Percentiles rank a stretch among this genome's conserved stretches.
Evolutionary conservation across 768 basidiomycete species (phyloP).

Genomic region (Sporobolomyces phaffii): DNA sequence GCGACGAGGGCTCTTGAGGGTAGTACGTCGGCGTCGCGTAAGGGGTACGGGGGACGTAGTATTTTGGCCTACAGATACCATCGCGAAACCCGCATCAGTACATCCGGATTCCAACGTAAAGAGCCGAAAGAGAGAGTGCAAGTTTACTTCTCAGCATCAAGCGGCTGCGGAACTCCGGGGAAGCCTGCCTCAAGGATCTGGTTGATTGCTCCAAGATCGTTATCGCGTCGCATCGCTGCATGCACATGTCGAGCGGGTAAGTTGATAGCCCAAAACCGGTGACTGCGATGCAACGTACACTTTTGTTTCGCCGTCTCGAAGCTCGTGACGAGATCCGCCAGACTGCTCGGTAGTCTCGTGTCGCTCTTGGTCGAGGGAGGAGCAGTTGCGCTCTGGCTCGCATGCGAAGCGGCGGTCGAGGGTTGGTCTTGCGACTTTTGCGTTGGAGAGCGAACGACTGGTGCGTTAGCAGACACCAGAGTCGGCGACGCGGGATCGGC

Average conservation of each 20-base stretch:
- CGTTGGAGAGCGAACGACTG: slow-evolving; percentile 5
- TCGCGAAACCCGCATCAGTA: slow-evolving; percentile 1
- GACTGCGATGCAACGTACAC: no score
- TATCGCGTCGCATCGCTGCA: slow-evolving; percentile 43
- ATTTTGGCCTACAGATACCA: slow-evolving; percentile 66
- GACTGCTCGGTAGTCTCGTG: slow-evolving; percentile 64
- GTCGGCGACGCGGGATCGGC: slow-evolving; percentile 33
- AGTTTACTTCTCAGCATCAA: slow-evolving; percentile 83
- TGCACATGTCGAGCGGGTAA: no score
- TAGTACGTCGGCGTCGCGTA: slow-evolving; percentile 88
- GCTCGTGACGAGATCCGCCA: slow-evolving; percentile 86
- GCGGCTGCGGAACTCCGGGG: slow-evolving; percentile 77
- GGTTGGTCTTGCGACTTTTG: neutral
- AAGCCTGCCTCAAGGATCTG: slow-evolving; percentile 90
- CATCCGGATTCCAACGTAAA: neutral
- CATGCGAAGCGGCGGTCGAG: slow-evolving; percentile 5
- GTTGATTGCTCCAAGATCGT: slow-evolving; percentile 81
- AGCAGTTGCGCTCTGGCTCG: neutral
- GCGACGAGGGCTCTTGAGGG: slow-evolving; percentile 75
- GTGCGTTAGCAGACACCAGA: neutral
- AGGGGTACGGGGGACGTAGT: slow-evolving; percentile 90
- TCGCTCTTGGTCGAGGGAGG: slow-evolving; percentile 41
- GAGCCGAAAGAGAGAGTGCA: neutral
- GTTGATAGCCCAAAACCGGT: no score
- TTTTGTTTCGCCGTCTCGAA: slow-evolving; percentile 97